Evolutionary conservation across 805 yeast genomes (phyloP), one percentile per base, ranked within the genome.

Genomic region (Diddensiella transvaalensis): DNA sequence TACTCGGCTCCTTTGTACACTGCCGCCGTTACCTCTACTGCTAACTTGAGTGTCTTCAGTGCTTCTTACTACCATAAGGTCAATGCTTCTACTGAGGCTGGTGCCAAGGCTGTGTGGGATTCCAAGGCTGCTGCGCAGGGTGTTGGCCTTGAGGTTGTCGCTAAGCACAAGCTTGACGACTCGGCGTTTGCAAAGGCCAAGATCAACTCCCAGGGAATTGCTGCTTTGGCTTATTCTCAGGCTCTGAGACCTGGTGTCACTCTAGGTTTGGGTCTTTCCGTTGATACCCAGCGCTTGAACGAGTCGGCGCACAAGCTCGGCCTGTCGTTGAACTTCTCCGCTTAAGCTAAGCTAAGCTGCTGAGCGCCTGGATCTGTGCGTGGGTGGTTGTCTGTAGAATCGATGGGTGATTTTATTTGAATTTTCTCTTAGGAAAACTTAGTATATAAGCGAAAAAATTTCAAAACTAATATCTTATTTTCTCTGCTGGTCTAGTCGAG

Each of bases 251-350:
- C 95, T 54, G 97, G 97, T 73, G 96, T 93, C 63, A 87, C 87
- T 67, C 77, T 93, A 64, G 99, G 99, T 71, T 80, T 93, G 59
- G 99, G 99, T 79, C 86, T 95, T 63, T 88, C 96, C 56, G 83
- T 93, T 74, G 96, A 93, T 73, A 95, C 97, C 64, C 80, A 90
- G 73, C 86, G 91, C 73, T 80, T 91, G 68, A 83, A 87, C 68
- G 97, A 90, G 79, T 87, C 96, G 58, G 96, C 93, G 66, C 99
- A 93, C 83, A 90, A 93, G 82, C 79, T 93, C 66, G 99, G 99
- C 74, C 79, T 88, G 76, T 87, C 96, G 49, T 79, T 93, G 71
- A 80, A 96, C 58, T 91, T 91, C 78, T 75, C 95, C 62, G 95
- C 96, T 71, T 91, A 83, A 71, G 51, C 35, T 18, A 4, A 22